Evolutionary conservation across 78 protist species (phyloP).

Genomic region (Dictyostelium firmibasis): DNA sequence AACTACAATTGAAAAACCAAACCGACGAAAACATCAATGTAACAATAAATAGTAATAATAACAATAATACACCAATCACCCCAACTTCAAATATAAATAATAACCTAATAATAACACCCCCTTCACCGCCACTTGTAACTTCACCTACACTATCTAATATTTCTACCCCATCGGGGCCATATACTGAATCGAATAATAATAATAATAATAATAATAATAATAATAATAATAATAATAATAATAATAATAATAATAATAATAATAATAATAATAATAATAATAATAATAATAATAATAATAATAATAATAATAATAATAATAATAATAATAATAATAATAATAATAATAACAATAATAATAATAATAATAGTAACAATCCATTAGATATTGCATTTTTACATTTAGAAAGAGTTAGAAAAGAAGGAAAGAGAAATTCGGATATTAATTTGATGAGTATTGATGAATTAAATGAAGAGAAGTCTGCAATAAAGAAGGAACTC

Average conservation of each 20-base stretch:
- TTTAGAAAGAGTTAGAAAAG: conserved; percentile 19
- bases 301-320: neutral
- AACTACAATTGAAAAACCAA: neutral
- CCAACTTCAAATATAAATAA: neutral
- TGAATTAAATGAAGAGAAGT: conserved; percentile 51
- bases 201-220: neutral
- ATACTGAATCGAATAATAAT: neutral
- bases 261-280: neutral
- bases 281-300: conserved; percentile 5
- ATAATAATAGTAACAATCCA: neutral
- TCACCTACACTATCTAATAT: neutral
- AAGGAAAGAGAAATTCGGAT: conserved; percentile 21
- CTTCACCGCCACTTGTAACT: neutral
- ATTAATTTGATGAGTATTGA: neutral
- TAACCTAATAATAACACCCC: neutral
- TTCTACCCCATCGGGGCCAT: neutral
- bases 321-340: neutral
- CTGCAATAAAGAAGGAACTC: conserved; percentile 61
- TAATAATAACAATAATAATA: neutral
- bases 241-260: neutral
- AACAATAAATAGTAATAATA: neutral
- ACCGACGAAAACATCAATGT: neutral
- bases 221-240: neutral
- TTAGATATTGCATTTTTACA: conserved; percentile 29
- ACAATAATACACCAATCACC: neutral